Conservation (phyloP, 192 early-diverging fungal genomes). For the Linnemannia schmuckeri region DNA sequence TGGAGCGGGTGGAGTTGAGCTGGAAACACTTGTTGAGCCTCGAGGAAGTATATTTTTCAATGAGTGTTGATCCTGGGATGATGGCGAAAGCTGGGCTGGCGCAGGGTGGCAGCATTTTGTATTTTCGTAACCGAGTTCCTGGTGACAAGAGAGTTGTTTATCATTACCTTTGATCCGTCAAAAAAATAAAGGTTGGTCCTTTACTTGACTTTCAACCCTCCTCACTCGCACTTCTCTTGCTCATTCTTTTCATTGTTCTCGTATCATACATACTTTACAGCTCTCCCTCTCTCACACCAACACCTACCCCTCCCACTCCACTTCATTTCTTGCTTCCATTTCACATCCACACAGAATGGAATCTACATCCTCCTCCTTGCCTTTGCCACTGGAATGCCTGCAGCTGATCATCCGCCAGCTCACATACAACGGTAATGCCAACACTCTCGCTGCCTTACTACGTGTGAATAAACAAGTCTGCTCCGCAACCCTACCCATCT, state of each 20-base stretch:
- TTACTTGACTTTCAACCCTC: no score
- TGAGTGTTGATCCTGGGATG: background rate
- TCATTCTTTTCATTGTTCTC: no score
- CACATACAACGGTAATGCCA: background rate
- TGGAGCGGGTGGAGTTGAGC: background rate
- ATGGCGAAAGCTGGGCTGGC: background rate
- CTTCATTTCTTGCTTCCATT: no score
- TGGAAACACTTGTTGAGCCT: background rate
- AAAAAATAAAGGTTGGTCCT: no score
- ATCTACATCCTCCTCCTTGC: no score
- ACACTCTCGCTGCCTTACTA: background rate
- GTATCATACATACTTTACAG: no score
- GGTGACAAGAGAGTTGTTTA: background rate
- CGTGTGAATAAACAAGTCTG: no score
- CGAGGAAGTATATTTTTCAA: background rate
- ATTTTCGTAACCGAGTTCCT: background rate
- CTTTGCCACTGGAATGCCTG: background rate
- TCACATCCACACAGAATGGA: background rate
- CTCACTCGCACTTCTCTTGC: no score
- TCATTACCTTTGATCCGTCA: no score
- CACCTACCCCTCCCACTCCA: background rate
- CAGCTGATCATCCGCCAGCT: background rate
- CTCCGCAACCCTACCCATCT: background rate
- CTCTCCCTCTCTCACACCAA: no score
- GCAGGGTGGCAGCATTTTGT: no score